Evolutionary conservation across 78 protist genomes (phyloP), one percentile per base, ranked within the genome.

Genomic region (Anaeramoeba flamelloides): DNA sequence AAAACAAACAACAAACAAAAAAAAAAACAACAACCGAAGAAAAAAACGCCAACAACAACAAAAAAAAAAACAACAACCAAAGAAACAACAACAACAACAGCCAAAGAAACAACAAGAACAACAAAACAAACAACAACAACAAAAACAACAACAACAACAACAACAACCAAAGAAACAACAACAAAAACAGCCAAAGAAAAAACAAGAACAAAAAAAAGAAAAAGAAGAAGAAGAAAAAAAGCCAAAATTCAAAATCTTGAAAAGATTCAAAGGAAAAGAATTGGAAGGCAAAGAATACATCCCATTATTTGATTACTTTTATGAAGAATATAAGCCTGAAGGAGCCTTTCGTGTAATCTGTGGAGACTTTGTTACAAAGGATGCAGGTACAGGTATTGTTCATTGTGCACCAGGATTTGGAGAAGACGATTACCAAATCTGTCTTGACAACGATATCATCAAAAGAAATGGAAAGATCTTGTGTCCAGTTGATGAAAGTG

Each of bases 341-440:
- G n/a, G n/a, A n/a, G 94, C 91, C 32, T 95, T 94, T 91, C 32
- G 53, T 36, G 91, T 96, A 33, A 34, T 90, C 40, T 1, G 74
- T 8, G 99, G 91, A 87, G 79, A 2, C 38, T 96, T 88, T 83
- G 99, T 96, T 65, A 92, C 97, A 2, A 88, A 76, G 37, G 96
- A 89, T 83, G 1, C 76, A 2, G 91, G 98, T 80, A 92, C 98
- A n/a, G 99, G 99, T 84, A 83, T 98, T 30, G 99, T 98, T 30
- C 99, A 98, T 87, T 78, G 30, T 37, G 99, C n/a, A n/a, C 99
- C 99, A 37, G 95, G 91, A 36, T 96, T 92, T 83, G 99, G 99
- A 77, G 99, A 98, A 85, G 99, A 98, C 85, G 99, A 98, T 92
- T 92, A 82, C 89, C 88, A 94, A 22, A 98, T 90, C 12, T 93